A percentile compares a stretch with the other conserved stretches of the same genome.
These are phyloP conservation scores for Hortaea sp. DNA, from an alignment of 2,329 filamentous ascomycete genomes.

Conservation along the genomic window DNA sequence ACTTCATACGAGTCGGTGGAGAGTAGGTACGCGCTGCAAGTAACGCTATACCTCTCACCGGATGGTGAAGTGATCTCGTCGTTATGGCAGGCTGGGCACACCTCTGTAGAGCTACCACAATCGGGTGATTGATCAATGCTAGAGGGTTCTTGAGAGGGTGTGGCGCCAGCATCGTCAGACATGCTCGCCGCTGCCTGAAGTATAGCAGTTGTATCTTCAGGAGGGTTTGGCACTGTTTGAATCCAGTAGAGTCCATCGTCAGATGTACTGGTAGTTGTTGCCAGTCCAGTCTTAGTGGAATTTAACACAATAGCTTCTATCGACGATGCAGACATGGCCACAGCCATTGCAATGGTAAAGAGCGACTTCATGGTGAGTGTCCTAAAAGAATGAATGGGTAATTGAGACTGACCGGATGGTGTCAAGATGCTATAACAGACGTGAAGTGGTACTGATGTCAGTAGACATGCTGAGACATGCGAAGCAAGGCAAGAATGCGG, in stretches of 20 bases:
- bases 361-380: conserved; percentile 1
- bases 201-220: neutral
- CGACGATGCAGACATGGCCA: neutral
- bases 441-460: neutral
- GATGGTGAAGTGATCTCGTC: conserved; percentile 11
- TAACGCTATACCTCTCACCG: conserved; percentile 12
- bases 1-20: conserved; percentile 7
- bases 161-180: too few species aligned
- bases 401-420: too few species aligned
- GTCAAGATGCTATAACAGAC: too few species aligned
- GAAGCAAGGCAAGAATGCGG: conserved; percentile 3
- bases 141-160: too few species aligned
- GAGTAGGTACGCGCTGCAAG: conserved; percentile 12
- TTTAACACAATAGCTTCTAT: too few species aligned
- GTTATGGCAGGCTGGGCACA: conserved; percentile 17
- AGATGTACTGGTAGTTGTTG: neutral
- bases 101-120: neutral
- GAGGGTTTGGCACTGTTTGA: neutral
- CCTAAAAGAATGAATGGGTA: too few species aligned
- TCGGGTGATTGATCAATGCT: too few species aligned
- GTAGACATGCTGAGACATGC: conserved; percentile 1
- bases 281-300: too few species aligned
- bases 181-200: neutral
- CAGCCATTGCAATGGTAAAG: neutral
- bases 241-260: neutral